These are phyloP conservation scores for Paracamarosporium sp. DNA, from an alignment of 2,329 filamentous ascomycete genomes.

Conservation along the genomic window DNA sequence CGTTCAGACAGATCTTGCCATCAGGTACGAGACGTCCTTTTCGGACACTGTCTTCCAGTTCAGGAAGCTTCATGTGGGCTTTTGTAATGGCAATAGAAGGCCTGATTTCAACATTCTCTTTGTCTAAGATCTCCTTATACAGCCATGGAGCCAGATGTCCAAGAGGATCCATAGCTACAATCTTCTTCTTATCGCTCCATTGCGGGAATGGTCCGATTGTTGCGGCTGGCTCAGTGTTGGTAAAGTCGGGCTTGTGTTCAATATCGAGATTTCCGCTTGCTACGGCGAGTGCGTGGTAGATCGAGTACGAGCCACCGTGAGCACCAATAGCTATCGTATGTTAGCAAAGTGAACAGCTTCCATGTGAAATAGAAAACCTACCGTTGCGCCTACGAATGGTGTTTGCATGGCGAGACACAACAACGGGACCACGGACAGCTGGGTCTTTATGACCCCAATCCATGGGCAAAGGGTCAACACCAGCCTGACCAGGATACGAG, in stretches of 20 bases:
- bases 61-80: constrained; percentile 95
- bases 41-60: constrained; percentile 87
- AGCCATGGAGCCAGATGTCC: constrained; percentile 87
- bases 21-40: constrained; percentile 78
- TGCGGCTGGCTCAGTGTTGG: constrained; percentile 90
- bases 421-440: constrained; percentile 79
- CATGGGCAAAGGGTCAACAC: constrained; percentile 88
- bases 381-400: constrained; percentile 84
- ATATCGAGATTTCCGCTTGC: constrained; percentile 86
- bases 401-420: constrained; percentile 77
- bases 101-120: constrained; percentile 82
- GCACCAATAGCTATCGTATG: constrained; percentile 65
- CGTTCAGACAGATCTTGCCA: constrained; percentile 88
- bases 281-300: constrained; percentile 92
- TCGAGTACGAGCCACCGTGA: constrained; percentile 90
- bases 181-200: constrained; percentile 91
- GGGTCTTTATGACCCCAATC: constrained; percentile 85
- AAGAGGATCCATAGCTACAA: constrained; percentile 95
- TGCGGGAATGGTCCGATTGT: constrained; percentile 87
- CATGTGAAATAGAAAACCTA: constrained; percentile 42
- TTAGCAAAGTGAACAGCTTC: constrained; percentile 18
- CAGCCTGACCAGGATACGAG: constrained; percentile 92
- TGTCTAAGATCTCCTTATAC: constrained; percentile 78
- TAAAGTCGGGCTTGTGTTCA: constrained; percentile 80
- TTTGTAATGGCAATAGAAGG: constrained; percentile 92